Percentiles rank a stretch among this genome's conserved stretches.
Conservation (phyloP, 2,329 filamentous ascomycete species). For the Paecilomyces dactylethromorphus region DNA sequence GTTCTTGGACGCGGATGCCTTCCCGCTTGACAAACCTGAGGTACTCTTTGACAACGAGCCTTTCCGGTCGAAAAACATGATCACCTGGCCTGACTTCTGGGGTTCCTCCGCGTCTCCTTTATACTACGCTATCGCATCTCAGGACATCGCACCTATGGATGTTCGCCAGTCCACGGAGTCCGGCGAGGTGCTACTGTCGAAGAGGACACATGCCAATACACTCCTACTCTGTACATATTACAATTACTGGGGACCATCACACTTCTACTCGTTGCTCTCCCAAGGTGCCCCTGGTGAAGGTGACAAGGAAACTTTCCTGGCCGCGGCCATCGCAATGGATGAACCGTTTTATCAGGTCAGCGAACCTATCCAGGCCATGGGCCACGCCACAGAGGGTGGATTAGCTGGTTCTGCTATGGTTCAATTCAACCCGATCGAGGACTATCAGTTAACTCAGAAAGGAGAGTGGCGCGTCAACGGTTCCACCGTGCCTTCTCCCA, state of each 20-base stretch:
- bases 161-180: constrained; percentile 33
- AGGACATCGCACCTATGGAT: constrained; percentile 14
- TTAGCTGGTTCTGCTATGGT: constrained; percentile 33
- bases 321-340: constrained; percentile 35
- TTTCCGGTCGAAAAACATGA: constrained; percentile 34
- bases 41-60: constrained; percentile 35
- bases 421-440: constrained; percentile 29
- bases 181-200: constrained; percentile 41
- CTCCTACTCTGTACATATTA: constrained; percentile 46
- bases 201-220: constrained; percentile 33
- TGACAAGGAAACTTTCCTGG: constrained; percentile 47
- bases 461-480: constrained; percentile 20
- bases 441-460: constrained; percentile 20
- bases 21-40: constrained; percentile 38
- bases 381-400: constrained; percentile 20
- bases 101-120: constrained; percentile 28
- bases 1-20: constrained; percentile 44
- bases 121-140: constrained; percentile 33
- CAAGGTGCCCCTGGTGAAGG: constrained; percentile 45
- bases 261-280: constrained; percentile 41
- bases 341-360: constrained; percentile 38
- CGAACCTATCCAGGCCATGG: constrained; percentile 27
- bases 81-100: constrained; percentile 47
- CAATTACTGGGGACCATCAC: constrained; percentile 40
- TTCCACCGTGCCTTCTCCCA: constrained; percentile 20